Conservation (phyloP, 441 rosid genomes). For the Sinapis alba region DNA sequence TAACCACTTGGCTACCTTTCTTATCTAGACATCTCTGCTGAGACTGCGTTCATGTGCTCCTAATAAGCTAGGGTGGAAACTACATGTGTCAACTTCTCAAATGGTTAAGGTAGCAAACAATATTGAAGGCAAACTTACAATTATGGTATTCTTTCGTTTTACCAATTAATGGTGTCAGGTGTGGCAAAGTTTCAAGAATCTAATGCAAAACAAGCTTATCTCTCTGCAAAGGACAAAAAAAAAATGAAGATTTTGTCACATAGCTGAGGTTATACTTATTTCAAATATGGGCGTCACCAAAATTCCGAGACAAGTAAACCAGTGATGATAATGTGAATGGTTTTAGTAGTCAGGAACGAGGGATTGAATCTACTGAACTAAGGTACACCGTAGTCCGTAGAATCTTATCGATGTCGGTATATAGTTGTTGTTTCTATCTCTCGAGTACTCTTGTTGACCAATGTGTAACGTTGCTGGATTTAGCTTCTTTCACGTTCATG, state of each 20-base stretch:
- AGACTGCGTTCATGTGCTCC: slow-evolving; percentile 51
- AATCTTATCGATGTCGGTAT: neutral
- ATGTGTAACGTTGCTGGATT: neutral
- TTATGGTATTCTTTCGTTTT: neutral
- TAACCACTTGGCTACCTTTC: slow-evolving; percentile 75
- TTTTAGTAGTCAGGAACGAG: neutral
- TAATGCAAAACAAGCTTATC: neutral
- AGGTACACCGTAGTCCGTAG: neutral
- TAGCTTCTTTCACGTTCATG: neutral
- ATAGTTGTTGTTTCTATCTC: neutral
- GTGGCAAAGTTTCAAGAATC: neutral
- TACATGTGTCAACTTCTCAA: neutral
- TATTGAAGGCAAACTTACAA: neutral
- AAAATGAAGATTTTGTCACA: neutral
- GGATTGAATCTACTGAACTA: neutral
- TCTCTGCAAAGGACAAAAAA: neutral
- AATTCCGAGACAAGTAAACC: neutral
- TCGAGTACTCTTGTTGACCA: neutral
- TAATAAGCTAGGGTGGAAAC: neutral
- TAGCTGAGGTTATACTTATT: neutral
- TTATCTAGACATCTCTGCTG: slow-evolving; percentile 71
- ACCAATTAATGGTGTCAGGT: neutral
- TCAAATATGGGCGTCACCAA: neutral
- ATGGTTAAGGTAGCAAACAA: neutral
- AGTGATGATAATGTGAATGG: neutral